phyloP scores from a whole-genome alignment of 2,329 filamentous ascomycete species.

The Teratosphaeria gauchensis region DNA sequence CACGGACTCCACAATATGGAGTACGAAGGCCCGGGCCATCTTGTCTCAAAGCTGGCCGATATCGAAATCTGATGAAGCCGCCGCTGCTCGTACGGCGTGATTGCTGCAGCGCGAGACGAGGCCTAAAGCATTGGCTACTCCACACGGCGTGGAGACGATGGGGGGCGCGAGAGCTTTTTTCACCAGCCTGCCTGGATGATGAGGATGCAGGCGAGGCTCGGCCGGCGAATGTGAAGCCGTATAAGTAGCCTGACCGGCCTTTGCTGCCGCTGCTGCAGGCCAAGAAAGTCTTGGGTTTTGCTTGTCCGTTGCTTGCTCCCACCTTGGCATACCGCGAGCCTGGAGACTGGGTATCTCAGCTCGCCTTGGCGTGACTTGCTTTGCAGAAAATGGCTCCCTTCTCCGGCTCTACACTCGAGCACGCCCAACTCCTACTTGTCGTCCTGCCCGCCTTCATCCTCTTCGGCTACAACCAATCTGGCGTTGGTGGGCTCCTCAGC shows the following conservation, averaged over 20 bases:
- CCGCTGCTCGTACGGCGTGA: not conserved
- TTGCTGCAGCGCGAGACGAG: not conserved
- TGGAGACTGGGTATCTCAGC: not conserved
- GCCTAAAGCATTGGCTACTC: not conserved
- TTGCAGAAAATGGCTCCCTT: not conserved
- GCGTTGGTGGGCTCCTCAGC: not conserved
- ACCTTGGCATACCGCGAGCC: not conserved
- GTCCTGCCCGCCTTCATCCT: not conserved
- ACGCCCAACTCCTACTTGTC: not conserved
- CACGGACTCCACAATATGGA: not conserved
- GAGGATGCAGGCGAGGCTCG: not conserved
- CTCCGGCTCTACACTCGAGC: not conserved
- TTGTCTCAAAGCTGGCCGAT: not conserved
- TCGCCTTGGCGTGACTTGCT: no score
- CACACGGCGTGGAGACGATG: not conserved
- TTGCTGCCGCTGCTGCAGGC: not conserved
- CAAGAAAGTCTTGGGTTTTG: not conserved
- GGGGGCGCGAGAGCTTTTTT: not conserved
- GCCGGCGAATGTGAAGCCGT: not conserved
- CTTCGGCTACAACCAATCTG: not conserved
- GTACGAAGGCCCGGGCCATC: not conserved
- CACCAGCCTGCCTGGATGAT: not conserved
- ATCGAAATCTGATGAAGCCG: not conserved
- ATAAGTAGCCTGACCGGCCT: not conserved
- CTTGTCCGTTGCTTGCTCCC: not conserved